Percentiles rank a stretch among this genome's conserved stretches.
Conservation (phyloP, 495 filamentous ascomycete genomes). For the Glonium stellatum region DNA sequence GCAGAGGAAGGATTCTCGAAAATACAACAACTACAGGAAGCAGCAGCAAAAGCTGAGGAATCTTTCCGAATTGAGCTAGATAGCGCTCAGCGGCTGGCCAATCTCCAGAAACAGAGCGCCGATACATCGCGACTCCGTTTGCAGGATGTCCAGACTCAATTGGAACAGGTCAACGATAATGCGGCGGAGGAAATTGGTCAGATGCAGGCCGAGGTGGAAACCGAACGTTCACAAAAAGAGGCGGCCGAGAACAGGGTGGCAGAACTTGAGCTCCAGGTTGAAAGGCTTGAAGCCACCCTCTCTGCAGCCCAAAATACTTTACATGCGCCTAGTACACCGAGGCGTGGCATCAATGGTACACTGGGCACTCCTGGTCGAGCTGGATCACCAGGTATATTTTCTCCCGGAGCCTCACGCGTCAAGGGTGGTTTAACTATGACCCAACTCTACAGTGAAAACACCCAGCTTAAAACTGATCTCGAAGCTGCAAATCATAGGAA, state of each 20-base stretch:
- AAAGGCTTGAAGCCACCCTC: slow-evolving; percentile 54
- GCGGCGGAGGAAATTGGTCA: slow-evolving; percentile 73
- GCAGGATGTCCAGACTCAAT: slow-evolving; percentile 67
- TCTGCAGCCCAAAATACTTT: slow-evolving; percentile 21
- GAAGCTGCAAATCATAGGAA: slow-evolving; percentile 61
- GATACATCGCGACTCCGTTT: slow-evolving; percentile 71
- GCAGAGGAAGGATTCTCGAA: slow-evolving; percentile 72
- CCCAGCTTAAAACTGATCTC: slow-evolving; percentile 51
- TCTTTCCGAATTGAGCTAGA: slow-evolving; percentile 78
- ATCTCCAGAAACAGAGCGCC: slow-evolving; percentile 77
- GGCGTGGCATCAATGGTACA: slow-evolving; percentile 45
- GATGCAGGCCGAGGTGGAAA: slow-evolving; percentile 71
- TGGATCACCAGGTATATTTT: slow-evolving; percentile 48
- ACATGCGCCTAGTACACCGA: slow-evolving; percentile 53
- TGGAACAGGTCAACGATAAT: slow-evolving; percentile 75
- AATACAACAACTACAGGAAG: slow-evolving; percentile 80
- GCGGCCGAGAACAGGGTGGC: slow-evolving; percentile 60
- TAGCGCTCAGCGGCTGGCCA: slow-evolving; percentile 67
- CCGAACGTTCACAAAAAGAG: slow-evolving; percentile 65
- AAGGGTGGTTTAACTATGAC: slow-evolving; percentile 57
- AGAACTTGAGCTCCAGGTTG: slow-evolving; percentile 68
- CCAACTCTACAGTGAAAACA: slow-evolving; percentile 61
- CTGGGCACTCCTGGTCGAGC: slow-evolving; percentile 48
- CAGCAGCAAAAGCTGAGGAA: slow-evolving; percentile 67
- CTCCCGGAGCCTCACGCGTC: slow-evolving; percentile 50